Conservation (phyloP, 164 flowering plant species). For the Brasenia schreberi region DNA sequence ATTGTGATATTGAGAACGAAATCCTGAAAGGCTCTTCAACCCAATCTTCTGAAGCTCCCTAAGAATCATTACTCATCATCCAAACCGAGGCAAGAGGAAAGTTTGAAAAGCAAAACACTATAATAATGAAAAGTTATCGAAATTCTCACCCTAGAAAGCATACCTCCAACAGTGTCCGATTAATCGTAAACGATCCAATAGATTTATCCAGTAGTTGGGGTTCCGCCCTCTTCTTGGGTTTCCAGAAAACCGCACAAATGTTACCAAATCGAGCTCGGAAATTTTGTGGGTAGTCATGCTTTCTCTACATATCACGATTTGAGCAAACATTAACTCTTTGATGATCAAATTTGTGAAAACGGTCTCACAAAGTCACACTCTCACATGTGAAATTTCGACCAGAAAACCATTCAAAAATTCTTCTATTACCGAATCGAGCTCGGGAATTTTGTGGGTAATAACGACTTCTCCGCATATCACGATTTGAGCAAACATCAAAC, state of each 20-base stretch:
- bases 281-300: background rate
- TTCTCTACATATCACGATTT: background rate
- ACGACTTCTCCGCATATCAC: background rate
- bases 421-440: background rate
- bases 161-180: conserved; percentile 42
- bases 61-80: conserved; percentile 2
- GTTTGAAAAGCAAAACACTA: background rate
- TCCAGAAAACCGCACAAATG: conserved; percentile 68
- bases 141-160: conserved; percentile 6
- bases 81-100: conserved; percentile 1
- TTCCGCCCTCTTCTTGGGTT: conserved; percentile 37
- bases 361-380: conserved; percentile 42
- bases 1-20: conserved; percentile 23
- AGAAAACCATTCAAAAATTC: background rate
- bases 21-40: background rate
- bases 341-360: conserved; percentile 5
- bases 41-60: conserved; percentile 18
- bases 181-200: conserved; percentile 42
- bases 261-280: conserved; percentile 3
- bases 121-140: conserved; percentile 4
- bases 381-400: conserved; percentile 11
- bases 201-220: conserved; percentile 26
- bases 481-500: background rate
- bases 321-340: background rate
- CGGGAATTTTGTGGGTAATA: background rate